Percentiles rank a stretch among this genome's conserved stretches.
Evolutionary conservation across 1,139 yeast species (phyloP).

Genomic region (Magnusiomyces suaveolens): DNA sequence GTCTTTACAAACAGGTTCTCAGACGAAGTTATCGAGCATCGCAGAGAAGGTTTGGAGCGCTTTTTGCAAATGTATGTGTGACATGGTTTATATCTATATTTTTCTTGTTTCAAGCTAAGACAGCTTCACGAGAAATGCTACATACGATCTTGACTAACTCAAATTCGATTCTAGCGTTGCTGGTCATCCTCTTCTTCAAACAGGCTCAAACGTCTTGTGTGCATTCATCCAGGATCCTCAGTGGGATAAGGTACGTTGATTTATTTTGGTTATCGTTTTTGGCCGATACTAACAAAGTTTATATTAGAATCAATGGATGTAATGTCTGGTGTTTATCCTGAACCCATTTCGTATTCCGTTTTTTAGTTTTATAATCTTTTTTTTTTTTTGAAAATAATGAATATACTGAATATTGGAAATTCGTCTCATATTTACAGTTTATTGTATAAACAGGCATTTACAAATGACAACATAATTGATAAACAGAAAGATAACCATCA

Average conservation of each 20-base stretch:
- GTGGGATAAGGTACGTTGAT: slow-evolving; percentile 48
- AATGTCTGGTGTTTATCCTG: no score
- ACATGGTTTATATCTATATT: neutral
- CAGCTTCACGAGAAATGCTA: no score
- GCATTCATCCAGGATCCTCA: slow-evolving; percentile 82
- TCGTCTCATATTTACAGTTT: no score
- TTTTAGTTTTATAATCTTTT: no score
- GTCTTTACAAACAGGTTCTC: slow-evolving; percentile 64
- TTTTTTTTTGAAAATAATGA: neutral
- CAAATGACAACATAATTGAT: no score
- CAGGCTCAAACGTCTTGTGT: slow-evolving; percentile 73
- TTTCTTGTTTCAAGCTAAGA: no score
- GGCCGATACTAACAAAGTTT: neutral
- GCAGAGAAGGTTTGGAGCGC: slow-evolving; percentile 75
- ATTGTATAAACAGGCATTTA: no score
- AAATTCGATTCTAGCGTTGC: slow-evolving; percentile 44
- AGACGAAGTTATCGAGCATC: slow-evolving; percentile 72
- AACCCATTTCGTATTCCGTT: no score
- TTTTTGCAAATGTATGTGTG: slow-evolving; percentile 48
- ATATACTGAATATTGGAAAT: no score
- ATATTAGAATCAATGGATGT: slow-evolving; percentile 1
- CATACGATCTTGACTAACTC: neutral
- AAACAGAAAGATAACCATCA: no score
- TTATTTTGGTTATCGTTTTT: no score
- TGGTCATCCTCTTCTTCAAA: slow-evolving; percentile 88